Evolutionary conservation across 164 flowering plant genomes (phyloP).

Genomic region (Piper longum): DNA sequence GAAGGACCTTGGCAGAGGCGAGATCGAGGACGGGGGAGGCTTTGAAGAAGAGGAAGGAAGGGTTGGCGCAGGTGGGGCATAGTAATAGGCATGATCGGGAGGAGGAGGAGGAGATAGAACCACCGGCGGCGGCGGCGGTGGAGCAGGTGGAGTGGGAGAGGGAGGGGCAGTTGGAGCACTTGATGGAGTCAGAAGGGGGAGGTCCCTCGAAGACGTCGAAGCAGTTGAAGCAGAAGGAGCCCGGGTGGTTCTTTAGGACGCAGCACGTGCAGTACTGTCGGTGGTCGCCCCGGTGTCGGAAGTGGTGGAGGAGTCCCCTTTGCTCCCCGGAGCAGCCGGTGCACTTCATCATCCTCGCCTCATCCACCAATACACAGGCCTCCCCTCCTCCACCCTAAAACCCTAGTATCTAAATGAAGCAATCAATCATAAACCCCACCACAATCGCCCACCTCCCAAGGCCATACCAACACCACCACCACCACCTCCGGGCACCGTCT

Average conservation of each 20-base stretch:
- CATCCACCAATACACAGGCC: background rate
- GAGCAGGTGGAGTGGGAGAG: slow-evolving; percentile 34
- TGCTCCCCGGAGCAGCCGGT: slow-evolving; percentile 16
- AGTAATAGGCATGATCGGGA: slow-evolving; percentile 23
- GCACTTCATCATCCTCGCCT: slow-evolving; percentile 17
- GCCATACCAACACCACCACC: too few relatives aligned
- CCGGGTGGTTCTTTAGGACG: slow-evolving; percentile 19
- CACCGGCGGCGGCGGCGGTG: slow-evolving; percentile 7
- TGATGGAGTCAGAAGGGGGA: slow-evolving; percentile 12
- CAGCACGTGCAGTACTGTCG: slow-evolving; percentile 45
- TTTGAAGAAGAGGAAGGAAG: slow-evolving; percentile 30
- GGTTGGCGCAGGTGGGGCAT: slow-evolving; percentile 35
- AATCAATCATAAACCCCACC: background rate
- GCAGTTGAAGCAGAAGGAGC: slow-evolving; percentile 54
- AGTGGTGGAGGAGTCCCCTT: slow-evolving; percentile 12
- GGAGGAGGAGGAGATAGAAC: slow-evolving; percentile 15
- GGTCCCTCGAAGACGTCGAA: slow-evolving; percentile 23
- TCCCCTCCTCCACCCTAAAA: background rate
- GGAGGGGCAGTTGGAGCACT: slow-evolving; percentile 42
- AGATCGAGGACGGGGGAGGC: slow-evolving; percentile 19
- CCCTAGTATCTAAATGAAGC: background rate
- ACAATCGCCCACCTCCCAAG: background rate
- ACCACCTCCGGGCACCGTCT: too few relatives aligned
- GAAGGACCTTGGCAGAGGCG: slow-evolving; percentile 22
- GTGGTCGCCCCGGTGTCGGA: slow-evolving; percentile 19